A percentile compares a stretch with the other conserved stretches of the same genome.
Evolutionary conservation across 257 asterid genomes (phyloP).

Genomic region (Lycium barbarum): DNA sequence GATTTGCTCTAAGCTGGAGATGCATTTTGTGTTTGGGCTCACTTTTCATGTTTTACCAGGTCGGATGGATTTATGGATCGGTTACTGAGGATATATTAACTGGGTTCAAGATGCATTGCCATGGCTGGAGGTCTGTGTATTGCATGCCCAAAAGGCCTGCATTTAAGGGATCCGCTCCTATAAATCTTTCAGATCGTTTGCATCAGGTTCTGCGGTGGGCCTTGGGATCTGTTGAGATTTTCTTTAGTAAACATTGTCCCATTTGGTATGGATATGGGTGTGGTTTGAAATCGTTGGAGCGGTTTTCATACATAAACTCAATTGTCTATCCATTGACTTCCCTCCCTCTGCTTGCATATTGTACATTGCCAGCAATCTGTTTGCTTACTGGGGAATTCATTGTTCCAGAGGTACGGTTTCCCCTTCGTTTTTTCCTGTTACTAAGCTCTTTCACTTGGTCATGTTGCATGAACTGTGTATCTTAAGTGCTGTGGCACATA

Average conservation of each 20-base stretch:
- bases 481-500: not conserved
- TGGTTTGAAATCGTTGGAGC: slow-evolving; percentile 45
- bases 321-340: slow-evolving; percentile 49
- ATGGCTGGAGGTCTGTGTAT: slow-evolving; percentile 49
- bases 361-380: slow-evolving; percentile 52
- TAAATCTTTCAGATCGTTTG: slow-evolving; percentile 49
- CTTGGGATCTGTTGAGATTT: slow-evolving; percentile 49
- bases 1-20: not conserved
- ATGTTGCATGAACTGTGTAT: not conserved
- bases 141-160: slow-evolving; percentile 49
- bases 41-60: slow-evolving; percentile 29
- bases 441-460: not conserved
- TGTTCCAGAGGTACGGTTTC: slow-evolving; percentile 44
- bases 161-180: slow-evolving; percentile 51
- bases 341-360: slow-evolving; percentile 44
- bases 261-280: slow-evolving; percentile 52
- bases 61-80: slow-evolving; percentile 51
- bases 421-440: not conserved
- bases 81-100: slow-evolving; percentile 53
- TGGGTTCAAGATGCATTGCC: slow-evolving; percentile 51
- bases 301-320: slow-evolving; percentile 45
- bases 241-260: slow-evolving; percentile 49
- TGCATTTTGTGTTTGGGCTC: slow-evolving; percentile 18
- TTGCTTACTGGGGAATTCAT: slow-evolving; percentile 48
- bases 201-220: slow-evolving; percentile 55